Percentiles rank a stretch among this genome's conserved stretches.
Evolutionary conservation across 2,329 filamentous ascomycete genomes (phyloP).

Genomic region (Cyphellophora attinorum): DNA sequence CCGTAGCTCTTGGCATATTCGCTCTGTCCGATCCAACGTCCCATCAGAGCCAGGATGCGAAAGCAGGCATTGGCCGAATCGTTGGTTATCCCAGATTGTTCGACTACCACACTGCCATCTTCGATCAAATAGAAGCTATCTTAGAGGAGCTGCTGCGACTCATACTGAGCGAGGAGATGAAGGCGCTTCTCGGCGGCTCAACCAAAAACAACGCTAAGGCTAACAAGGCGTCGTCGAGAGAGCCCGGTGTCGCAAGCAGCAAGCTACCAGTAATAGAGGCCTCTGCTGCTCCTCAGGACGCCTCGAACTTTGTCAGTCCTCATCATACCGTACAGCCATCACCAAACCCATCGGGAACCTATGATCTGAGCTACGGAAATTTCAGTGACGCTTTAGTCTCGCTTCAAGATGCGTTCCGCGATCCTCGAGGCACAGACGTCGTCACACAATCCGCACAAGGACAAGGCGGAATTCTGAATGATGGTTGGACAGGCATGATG

Average conservation of each 20-base stretch:
- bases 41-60: slow-evolving; percentile 32
- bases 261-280: background rate
- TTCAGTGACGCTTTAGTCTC: slow-evolving; percentile 13
- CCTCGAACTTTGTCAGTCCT: background rate
- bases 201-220: too few relatives aligned
- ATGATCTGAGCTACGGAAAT: slow-evolving; percentile 9
- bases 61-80: slow-evolving; percentile 26
- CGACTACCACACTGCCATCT: slow-evolving; percentile 9
- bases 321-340: background rate
- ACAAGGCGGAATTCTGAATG: too few relatives aligned
- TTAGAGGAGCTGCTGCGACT: slow-evolving; percentile 11
- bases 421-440: too few relatives aligned
- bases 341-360: slow-evolving; percentile 3
- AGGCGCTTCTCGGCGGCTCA: slow-evolving; percentile 5
- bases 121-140: slow-evolving; percentile 11
- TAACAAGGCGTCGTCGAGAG: background rate
- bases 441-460: too few relatives aligned
- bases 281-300: background rate
- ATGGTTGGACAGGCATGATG: too few relatives aligned
- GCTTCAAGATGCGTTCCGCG: slow-evolving; percentile 9
- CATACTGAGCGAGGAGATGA: slow-evolving; percentile 12
- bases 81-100: slow-evolving; percentile 10
- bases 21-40: slow-evolving; percentile 35
- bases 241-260: background rate
- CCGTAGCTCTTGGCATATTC: slow-evolving; percentile 34